A percentile compares a stretch with the other conserved stretches of the same genome.
Conservation (phyloP, 371 early-diverging fungal species). For the Mycotypha africana region DNA sequence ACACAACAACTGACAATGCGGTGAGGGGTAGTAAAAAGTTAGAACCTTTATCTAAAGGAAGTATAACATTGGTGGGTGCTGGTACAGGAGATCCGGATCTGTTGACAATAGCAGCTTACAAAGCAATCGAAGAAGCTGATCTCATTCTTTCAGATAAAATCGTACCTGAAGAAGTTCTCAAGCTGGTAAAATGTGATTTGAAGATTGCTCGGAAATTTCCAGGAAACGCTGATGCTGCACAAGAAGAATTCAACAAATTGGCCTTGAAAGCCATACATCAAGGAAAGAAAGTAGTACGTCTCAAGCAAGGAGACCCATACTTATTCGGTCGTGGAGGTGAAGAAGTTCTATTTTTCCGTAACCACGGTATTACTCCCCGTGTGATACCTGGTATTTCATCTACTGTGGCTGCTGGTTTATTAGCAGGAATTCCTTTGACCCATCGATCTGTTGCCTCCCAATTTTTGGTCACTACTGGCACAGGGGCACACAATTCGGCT, state of each 20-base stretch:
- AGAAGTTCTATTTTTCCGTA: conserved; percentile 72
- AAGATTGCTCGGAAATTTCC: conserved; percentile 67
- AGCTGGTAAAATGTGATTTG: conserved; percentile 43
- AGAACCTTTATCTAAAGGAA: too few relatives aligned
- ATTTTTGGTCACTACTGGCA: conserved; percentile 80
- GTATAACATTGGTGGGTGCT: conserved; percentile 74
- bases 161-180: conserved; percentile 68
- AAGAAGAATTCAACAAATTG: conserved; percentile 70
- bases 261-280: conserved; percentile 57
- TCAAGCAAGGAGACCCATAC: conserved; percentile 90
- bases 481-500: conserved; percentile 43
- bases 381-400: conserved; percentile 87
- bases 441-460: conserved; percentile 86
- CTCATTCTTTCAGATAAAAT: conserved; percentile 82
- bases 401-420: conserved; percentile 66
- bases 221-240: conserved; percentile 78
- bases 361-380: conserved; percentile 55
- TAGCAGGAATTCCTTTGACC: conserved; percentile 83
- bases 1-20: neutral
- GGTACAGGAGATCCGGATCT: conserved; percentile 85
- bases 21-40: neutral
- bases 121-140: conserved; percentile 68
- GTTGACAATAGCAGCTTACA: conserved; percentile 72
- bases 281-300: conserved; percentile 74
- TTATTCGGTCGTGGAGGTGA: conserved; percentile 93